Evolutionary conservation across 2,329 filamentous ascomycete species (phyloP).

Genomic region (Hypoxylon sp.): DNA sequence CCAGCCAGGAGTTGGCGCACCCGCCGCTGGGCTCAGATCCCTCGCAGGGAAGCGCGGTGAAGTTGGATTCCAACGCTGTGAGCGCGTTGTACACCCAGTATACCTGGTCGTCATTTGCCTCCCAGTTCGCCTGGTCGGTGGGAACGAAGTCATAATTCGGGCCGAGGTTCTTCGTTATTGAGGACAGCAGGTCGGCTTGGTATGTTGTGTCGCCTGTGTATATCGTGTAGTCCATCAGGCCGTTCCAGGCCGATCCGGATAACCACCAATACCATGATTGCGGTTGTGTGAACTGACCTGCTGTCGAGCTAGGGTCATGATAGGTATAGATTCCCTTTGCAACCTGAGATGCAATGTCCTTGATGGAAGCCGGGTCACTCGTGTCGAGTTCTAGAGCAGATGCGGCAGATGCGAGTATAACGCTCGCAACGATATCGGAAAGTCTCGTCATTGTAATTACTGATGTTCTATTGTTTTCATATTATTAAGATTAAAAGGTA

Average conservation of each 20-base stretch:
- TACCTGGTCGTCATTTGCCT: slow-evolving; percentile 59
- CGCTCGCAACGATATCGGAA: slow-evolving; percentile 19
- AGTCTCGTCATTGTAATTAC: slow-evolving; percentile 35
- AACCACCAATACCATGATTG: slow-evolving; percentile 49
- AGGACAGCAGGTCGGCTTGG: slow-evolving; percentile 36
- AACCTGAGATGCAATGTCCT: slow-evolving; percentile 39
- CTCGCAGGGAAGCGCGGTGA: slow-evolving; percentile 46
- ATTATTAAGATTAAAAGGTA: too few relatives aligned
- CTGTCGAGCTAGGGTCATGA: slow-evolving; percentile 44
- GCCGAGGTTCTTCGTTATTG: slow-evolving; percentile 38
- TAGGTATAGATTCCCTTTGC: slow-evolving; percentile 44
- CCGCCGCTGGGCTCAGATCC: slow-evolving; percentile 45
- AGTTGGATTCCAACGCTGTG: slow-evolving; percentile 55
- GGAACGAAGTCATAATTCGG: slow-evolving; percentile 40
- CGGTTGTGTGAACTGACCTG: slow-evolving; percentile 47
- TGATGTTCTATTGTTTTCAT: too few relatives aligned
- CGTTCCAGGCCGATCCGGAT: slow-evolving; percentile 46
- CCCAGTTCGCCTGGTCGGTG: slow-evolving; percentile 35
- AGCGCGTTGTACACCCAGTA: slow-evolving; percentile 60
- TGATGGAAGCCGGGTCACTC: slow-evolving; percentile 39
- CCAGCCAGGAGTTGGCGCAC: slow-evolving; percentile 55
- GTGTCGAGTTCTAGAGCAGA: slow-evolving; percentile 40
- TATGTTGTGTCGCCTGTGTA: slow-evolving; percentile 42
- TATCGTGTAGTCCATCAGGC: slow-evolving; percentile 41
- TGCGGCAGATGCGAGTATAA: slow-evolving; percentile 31